These are phyloP conservation scores for Monilinia fructicola DNA, from an alignment of 2,329 filamentous ascomycete species.

Conservation along the genomic window DNA sequence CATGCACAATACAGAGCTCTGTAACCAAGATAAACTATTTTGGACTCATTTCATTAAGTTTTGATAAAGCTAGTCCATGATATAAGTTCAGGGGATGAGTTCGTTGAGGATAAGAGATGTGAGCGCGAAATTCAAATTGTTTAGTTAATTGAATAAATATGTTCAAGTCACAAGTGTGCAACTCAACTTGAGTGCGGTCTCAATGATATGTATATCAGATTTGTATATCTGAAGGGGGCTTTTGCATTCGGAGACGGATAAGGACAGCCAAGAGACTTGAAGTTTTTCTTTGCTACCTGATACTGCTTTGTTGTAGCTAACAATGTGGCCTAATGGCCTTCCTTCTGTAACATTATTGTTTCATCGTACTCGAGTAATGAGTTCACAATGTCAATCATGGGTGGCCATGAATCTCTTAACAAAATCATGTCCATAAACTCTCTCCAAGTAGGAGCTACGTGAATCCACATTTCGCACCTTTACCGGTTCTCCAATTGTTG, in stretches of 20 bases:
- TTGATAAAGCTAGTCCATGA: not conserved
- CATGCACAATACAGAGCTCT: not conserved
- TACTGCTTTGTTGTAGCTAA: not conserved
- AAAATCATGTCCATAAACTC: conserved; percentile 1
- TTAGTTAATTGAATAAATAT: not conserved
- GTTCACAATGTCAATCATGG: not conserved
- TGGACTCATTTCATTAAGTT: not conserved
- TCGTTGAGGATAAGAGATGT: too few species aligned
- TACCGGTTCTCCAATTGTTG: not conserved
- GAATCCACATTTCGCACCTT: not conserved
- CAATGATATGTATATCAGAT: not conserved
- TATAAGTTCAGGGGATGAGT: not conserved
- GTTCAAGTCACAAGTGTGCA: not conserved
- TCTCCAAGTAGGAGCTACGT: not conserved
- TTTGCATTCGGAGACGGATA: not conserved
- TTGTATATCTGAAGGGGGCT: not conserved
- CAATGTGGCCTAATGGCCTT: not conserved
- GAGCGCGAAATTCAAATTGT: not conserved
- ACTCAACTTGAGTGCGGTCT: not conserved
- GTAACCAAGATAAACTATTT: not conserved
- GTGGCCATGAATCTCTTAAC: not conserved
- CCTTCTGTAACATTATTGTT: not conserved
- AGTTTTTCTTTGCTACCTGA: not conserved
- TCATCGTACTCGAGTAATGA: not conserved
- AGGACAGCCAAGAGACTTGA: not conserved